Evolutionary conservation across 331 rosid species (phyloP).

Genomic region (Phaseolus coccineus): DNA sequence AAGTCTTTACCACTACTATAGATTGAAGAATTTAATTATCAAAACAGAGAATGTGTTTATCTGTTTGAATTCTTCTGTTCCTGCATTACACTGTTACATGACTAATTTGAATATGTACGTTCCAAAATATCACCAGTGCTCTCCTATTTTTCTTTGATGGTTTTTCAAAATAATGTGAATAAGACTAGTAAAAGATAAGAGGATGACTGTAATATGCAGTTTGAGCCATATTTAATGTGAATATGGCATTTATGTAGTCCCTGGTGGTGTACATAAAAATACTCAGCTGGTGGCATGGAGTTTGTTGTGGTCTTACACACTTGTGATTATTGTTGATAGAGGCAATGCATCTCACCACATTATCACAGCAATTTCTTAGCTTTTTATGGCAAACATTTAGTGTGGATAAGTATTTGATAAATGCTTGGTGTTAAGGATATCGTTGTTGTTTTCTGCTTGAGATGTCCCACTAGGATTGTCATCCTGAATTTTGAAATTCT

Average conservation of each 20-base stretch:
- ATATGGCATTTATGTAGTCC: constrained; percentile 12
- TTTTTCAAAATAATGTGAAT: neutral
- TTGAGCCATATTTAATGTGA: neutral
- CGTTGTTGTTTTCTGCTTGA: constrained; percentile 26
- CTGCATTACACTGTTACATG: constrained; percentile 3
- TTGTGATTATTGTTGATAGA: constrained; percentile 6
- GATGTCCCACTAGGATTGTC: constrained; percentile 20
- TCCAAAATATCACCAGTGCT: constrained; percentile 6
- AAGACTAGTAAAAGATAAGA: constrained; percentile 1
- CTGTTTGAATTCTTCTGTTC: constrained; percentile 18
- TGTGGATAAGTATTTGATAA: constrained; percentile 19
- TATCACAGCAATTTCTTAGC: constrained; percentile 13
- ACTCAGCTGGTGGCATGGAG: constrained; percentile 5
- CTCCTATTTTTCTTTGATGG: constrained; percentile 25
- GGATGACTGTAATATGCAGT: constrained; percentile 3
- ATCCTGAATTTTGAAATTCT: constrained; percentile 33
- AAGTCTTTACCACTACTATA: neutral
- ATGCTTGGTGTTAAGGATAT: constrained; percentile 22
- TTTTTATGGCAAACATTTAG: constrained; percentile 6
- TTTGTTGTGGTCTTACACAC: constrained; percentile 15
- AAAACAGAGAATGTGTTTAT: constrained; percentile 7
- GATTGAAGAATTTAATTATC: neutral
- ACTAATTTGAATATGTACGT: neutral
- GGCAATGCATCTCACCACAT: constrained; percentile 19
- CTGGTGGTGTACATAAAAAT: neutral